Evolutionary conservation across 805 yeast species (phyloP).

Genomic region (Candida verbasci): DNA sequence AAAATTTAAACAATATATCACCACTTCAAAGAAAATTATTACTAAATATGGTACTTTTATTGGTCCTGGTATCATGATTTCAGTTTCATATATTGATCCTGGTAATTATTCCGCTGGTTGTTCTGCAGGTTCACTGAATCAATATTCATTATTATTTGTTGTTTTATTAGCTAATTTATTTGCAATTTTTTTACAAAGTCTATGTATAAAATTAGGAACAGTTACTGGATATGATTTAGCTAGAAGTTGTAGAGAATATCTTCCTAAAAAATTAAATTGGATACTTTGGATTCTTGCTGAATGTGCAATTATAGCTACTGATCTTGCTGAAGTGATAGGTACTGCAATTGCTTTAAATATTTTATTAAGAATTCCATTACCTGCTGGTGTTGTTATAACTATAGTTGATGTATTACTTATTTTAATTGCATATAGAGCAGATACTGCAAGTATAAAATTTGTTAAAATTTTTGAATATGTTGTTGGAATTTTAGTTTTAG

Average conservation of each 20-base stretch:
- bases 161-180: conserved; percentile 40
- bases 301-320: conserved; percentile 47
- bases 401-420: conserved; percentile 44
- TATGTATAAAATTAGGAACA: conserved; percentile 45
- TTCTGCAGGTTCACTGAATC: conserved; percentile 44
- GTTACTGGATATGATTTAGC: conserved; percentile 48
- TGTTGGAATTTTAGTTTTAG: conserved; percentile 39
- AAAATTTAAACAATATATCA: background rate
- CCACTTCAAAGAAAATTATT: conserved; percentile 3
- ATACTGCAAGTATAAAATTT: conserved; percentile 33
- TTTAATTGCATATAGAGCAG: conserved; percentile 43
- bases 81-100: conserved; percentile 52
- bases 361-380: conserved; percentile 39
- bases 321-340: conserved; percentile 52
- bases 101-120: conserved; percentile 48
- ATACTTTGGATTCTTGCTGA: conserved; percentile 42
- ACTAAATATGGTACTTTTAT: conserved; percentile 35
- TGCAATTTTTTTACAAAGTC: conserved; percentile 42
- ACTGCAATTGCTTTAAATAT: conserved; percentile 49
- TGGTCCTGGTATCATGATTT: conserved; percentile 47
- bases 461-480: conserved; percentile 36
- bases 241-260: conserved; percentile 35
- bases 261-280: conserved; percentile 37
- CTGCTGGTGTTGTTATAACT: conserved; percentile 47
- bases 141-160: conserved; percentile 39